Evolutionary conservation across 2,329 filamentous ascomycete species (phyloP).

Genomic region (Hypoxylon rubiginosum): DNA sequence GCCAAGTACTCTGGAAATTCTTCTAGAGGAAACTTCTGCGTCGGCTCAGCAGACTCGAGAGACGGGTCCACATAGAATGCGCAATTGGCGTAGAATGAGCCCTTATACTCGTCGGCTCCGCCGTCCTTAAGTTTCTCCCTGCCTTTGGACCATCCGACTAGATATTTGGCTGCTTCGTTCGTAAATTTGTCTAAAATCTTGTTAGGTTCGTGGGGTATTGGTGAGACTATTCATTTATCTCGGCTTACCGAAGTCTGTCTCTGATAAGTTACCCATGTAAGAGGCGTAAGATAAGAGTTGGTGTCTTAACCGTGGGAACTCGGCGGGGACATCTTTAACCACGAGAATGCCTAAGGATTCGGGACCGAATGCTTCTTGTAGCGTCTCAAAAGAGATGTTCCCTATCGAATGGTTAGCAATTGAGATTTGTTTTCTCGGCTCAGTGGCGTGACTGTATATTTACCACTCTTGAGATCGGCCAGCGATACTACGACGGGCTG

Average conservation of each 20-base stretch:
- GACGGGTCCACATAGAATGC: conserved; percentile 78
- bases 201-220: conserved; percentile 11
- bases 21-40: conserved; percentile 66
- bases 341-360: conserved; percentile 92
- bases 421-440: neutral
- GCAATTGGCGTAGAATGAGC: conserved; percentile 87
- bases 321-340: conserved; percentile 84
- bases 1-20: conserved; percentile 90
- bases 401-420: conserved; percentile 58
- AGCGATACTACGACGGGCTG: conserved; percentile 73
- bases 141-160: conserved; percentile 83
- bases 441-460: conserved; percentile 47
- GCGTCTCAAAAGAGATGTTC: conserved; percentile 74
- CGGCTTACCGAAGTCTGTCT: conserved; percentile 76
- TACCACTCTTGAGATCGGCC: conserved; percentile 71
- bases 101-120: conserved; percentile 83
- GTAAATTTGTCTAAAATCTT: conserved; percentile 63
- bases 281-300: conserved; percentile 87
- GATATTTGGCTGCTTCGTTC: conserved; percentile 72
- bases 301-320: conserved; percentile 79
- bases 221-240: neutral
- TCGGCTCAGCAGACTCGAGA: conserved; percentile 73
- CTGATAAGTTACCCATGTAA: conserved; percentile 85
- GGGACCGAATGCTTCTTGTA: conserved; percentile 88
- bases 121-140: conserved; percentile 86